Percentiles rank a stretch among this genome's conserved stretches.
Conservation (phyloP, 176 grass and related monocot genomes). For the Phragmites australis region DNA sequence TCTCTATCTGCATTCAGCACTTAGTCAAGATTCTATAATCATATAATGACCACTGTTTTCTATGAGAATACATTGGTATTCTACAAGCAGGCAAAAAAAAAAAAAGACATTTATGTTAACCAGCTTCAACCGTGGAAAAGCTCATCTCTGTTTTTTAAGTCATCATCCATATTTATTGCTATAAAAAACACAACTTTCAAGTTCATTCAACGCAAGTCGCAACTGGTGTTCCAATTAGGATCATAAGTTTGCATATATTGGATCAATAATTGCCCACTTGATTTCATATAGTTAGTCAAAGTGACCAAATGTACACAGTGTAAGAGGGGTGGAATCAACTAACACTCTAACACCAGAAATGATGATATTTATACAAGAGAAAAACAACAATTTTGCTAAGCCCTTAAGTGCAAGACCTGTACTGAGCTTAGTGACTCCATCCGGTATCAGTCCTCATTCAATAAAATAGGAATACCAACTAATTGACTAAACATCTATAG, state of each 20-base stretch:
- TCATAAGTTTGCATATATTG: slow-evolving; percentile 11
- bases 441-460: neutral
- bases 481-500: neutral
- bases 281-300: slow-evolving; percentile 1
- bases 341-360: neutral
- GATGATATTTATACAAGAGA: neutral
- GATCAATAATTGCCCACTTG: neutral
- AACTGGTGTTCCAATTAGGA: neutral
- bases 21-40: neutral
- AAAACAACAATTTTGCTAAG: neutral
- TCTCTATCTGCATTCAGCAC: slow-evolving; percentile 4
- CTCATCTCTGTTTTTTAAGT: neutral
- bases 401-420: slow-evolving; percentile 6
- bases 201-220: neutral
- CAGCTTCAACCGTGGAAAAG: neutral
- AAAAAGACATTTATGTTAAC: neutral
- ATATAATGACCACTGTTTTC: neutral
- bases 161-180: neutral
- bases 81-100: slow-evolving; percentile 28
- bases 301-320: neutral
- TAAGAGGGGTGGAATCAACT: neutral
- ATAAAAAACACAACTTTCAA: slow-evolving; percentile 1
- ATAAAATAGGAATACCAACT: neutral
- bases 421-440: neutral
- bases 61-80: neutral